Base-by-base conservation (phyloP, 805 yeast genomes). In the Pichia kluyveri region DNA sequence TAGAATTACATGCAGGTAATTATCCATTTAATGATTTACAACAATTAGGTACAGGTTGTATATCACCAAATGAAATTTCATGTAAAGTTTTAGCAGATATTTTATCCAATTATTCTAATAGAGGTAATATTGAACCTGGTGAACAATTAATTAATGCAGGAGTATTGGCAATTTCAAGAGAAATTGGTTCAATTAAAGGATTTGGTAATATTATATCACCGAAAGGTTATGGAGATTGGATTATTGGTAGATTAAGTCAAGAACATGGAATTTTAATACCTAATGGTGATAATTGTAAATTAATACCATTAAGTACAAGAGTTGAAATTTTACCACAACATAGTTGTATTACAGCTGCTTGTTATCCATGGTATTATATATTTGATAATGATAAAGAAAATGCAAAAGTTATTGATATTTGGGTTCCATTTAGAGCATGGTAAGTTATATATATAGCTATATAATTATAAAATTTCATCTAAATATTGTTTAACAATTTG, bases 1-100 rank as follows among this genome's bases (percentile, higher is more conserved):
- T 85, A 38, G 93, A 85, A 58, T 60, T 85, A 17, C 95, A 85
- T 60, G 90, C 91, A n/a, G 95, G 95, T 12, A 84, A 85, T 59
- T 85, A 82, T 58, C 74, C 82, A 4, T 74, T 80, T 58, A 79
- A 84, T 57, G 95, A 86, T 59, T 65, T 83, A 46, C 95, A 86
- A 60, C 93, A 86, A 60, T 71, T 80, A n/a, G 75, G 86, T 12
- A 86, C 93, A 0, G 77, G 77, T 0, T 77, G 83, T 53, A 70
- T 82, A 14, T 56, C 64, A 1, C 57, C 60, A 18, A 63, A 66
- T 1, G 67, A 72, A 40, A 70, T 83, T 38, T 73, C 88, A 0
- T 67, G 77, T 26, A 63, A 62, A 26, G 80, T 82, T 2, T 54
- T 80, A 23, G 82, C 83, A 0, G 79, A 80, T 32, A 82, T 82